Evolutionary conservation across 148 eudicot species (phyloP).

Genomic region (Camellia sinensis): DNA sequence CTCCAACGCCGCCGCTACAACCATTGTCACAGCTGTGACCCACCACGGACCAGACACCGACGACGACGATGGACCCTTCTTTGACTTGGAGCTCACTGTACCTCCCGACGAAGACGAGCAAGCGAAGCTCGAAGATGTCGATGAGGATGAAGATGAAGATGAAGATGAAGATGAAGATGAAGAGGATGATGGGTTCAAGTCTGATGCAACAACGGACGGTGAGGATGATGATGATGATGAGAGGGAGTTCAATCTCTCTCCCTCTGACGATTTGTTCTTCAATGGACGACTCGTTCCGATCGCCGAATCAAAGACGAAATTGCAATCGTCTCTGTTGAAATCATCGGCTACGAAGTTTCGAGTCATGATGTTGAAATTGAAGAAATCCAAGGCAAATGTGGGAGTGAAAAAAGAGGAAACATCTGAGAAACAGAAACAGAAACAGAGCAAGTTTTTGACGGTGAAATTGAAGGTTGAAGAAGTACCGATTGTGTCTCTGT

Average conservation of each 20-base stretch:
- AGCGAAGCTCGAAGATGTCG: conserved; percentile 15
- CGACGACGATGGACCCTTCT: conserved; percentile 66
- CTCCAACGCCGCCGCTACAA: conserved; percentile 19
- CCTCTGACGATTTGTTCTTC: conserved; percentile 55
- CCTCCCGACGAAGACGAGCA: conserved; percentile 29
- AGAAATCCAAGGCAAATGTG: conserved; percentile 39
- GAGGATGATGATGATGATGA: conserved; percentile 16
- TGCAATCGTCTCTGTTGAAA: conserved; percentile 33
- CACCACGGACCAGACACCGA: conserved; percentile 20
- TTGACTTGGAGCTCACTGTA: conserved; percentile 66
- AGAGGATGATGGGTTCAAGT: conserved; percentile 6
- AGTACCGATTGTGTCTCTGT: conserved; percentile 55
- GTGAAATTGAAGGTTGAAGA: conserved; percentile 58
- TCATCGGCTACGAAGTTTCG: conserved; percentile 60
- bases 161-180: not conserved
- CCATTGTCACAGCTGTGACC: conserved; percentile 26
- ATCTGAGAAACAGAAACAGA: conserved; percentile 4
- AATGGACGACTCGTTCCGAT: conserved; percentile 41
- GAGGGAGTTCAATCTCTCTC: conserved; percentile 25
- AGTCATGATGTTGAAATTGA: conserved; percentile 59
- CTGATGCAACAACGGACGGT: conserved; percentile 11
- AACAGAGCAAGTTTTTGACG: conserved; percentile 31
- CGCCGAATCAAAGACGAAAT: conserved; percentile 29
- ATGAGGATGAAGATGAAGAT: not conserved
- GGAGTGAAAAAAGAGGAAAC: not conserved